Evolutionary conservation across 1,284 basidiomycete genomes (phyloP).

Genomic region (Ceratobasidium sp.): DNA sequence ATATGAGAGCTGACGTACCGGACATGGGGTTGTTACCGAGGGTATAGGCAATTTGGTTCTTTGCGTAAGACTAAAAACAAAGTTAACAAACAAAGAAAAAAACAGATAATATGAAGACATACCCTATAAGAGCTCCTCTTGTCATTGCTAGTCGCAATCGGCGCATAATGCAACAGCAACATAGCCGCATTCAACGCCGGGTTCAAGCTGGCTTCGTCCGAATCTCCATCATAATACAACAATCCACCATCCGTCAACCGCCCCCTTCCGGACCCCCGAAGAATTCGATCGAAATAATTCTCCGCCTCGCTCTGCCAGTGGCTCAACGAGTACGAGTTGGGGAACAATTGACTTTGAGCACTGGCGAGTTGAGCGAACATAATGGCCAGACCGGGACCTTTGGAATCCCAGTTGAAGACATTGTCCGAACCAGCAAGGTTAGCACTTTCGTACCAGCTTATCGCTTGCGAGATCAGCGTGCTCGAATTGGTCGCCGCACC

Average conservation of each 20-base stretch:
- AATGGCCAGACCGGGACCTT: constrained; percentile 78
- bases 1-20: constrained; percentile 55
- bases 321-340: constrained; percentile 61
- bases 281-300: constrained; percentile 77
- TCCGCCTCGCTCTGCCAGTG: constrained; percentile 83
- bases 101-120: constrained; percentile 45
- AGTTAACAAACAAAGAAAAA: constrained; percentile 42
- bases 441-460: constrained; percentile 31
- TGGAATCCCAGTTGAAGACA: constrained; percentile 92
- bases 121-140: constrained; percentile 73
- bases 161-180: constrained; percentile 80
- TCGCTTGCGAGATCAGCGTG: constrained; percentile 23
- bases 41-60: constrained; percentile 80
- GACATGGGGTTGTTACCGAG: constrained; percentile 90
- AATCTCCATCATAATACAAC: constrained; percentile 82
- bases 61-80: constrained; percentile 66
- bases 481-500: constrained; percentile 63
- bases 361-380: constrained; percentile 65
- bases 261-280: constrained; percentile 66
- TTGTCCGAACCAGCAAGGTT: constrained; percentile 39
- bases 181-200: constrained; percentile 88
- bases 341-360: constrained; percentile 64
- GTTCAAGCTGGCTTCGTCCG: constrained; percentile 81
- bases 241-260: constrained; percentile 72
- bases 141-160: constrained; percentile 69